phyloP scores from a whole-genome alignment of 2,329 filamentous ascomycete species.

The Colletotrichum costaricense region DNA sequence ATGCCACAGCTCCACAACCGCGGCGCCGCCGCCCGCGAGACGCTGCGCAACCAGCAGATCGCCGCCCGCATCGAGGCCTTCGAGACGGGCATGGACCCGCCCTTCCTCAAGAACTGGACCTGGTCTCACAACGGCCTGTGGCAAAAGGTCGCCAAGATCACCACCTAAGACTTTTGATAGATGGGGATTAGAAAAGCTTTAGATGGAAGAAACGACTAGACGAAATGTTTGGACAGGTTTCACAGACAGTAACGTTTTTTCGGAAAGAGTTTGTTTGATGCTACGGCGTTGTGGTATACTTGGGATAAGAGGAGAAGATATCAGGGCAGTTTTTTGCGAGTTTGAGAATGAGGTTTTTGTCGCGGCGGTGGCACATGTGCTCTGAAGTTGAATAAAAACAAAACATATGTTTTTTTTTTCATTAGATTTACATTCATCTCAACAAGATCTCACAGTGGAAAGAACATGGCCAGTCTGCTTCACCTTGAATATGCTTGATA shows the following conservation, averaged over 20 bases:
- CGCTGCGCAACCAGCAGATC: constrained; percentile 73
- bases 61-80: constrained; percentile 72
- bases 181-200: background rate
- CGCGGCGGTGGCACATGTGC: background rate
- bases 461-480: background rate
- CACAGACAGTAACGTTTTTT: background rate
- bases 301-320: background rate
- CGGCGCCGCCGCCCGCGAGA: constrained; percentile 71
- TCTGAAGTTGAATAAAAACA: background rate
- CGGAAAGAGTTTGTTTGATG: background rate
- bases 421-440: background rate
- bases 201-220: background rate
- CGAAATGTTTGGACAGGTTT: background rate
- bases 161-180: constrained; percentile 9
- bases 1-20: constrained; percentile 72
- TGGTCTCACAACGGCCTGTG: constrained; percentile 65
- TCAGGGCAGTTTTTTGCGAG: background rate
- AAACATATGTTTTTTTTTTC: background rate
- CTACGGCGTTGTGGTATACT: background rate
- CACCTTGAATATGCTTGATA: background rate
- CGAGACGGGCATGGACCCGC: constrained; percentile 77
- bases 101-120: constrained; percentile 72
- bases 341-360: background rate
- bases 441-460: background rate
- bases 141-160: constrained; percentile 43